Evolutionary conservation across 73 alveolate genomes (phyloP).

Genomic region (Uronychia setigera): DNA sequence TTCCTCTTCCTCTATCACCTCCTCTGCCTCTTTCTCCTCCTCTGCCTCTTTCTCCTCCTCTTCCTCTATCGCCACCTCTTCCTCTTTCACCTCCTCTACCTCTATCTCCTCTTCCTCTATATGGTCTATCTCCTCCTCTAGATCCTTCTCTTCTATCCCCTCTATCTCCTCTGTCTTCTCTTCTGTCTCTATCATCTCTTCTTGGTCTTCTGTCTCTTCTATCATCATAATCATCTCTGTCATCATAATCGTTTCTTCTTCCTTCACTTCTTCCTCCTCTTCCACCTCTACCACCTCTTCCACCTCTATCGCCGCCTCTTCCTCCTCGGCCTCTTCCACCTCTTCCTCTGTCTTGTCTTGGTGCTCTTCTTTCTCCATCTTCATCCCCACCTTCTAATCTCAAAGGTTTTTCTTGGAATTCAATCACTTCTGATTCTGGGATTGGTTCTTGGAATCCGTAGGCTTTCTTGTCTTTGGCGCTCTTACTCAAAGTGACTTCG

Average conservation of each 20-base stretch:
- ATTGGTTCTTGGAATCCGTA: slow-evolving; percentile 77
- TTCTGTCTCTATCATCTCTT: too few relatives aligned
- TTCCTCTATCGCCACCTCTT: too few relatives aligned
- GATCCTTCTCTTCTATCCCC: too few relatives aligned
- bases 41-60: neutral
- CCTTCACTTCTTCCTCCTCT: too few relatives aligned
- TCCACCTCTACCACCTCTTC: slow-evolving; percentile 52
- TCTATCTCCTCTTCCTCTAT: too few relatives aligned
- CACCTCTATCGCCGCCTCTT: slow-evolving; percentile 41
- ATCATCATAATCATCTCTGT: too few relatives aligned
- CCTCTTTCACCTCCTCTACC: too few relatives aligned
- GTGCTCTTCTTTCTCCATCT: slow-evolving; percentile 48
- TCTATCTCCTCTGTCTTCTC: too few relatives aligned
- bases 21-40: neutral
- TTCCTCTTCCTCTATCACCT: neutral
- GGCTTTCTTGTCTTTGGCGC: slow-evolving; percentile 49
- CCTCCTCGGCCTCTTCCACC: slow-evolving; percentile 53
- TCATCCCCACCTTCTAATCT: slow-evolving; percentile 5
- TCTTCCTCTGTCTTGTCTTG: slow-evolving; percentile 33
- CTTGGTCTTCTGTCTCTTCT: too few relatives aligned
- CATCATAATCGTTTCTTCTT: too few relatives aligned
- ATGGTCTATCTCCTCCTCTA: too few relatives aligned
- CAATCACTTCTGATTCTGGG: slow-evolving; percentile 70
- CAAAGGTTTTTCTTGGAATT: slow-evolving; percentile 40
- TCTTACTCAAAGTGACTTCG: slow-evolving; percentile 71